Evolutionary conservation across 1,139 yeast species (phyloP).

Genomic region (Martiniozyma asiatica): DNA sequence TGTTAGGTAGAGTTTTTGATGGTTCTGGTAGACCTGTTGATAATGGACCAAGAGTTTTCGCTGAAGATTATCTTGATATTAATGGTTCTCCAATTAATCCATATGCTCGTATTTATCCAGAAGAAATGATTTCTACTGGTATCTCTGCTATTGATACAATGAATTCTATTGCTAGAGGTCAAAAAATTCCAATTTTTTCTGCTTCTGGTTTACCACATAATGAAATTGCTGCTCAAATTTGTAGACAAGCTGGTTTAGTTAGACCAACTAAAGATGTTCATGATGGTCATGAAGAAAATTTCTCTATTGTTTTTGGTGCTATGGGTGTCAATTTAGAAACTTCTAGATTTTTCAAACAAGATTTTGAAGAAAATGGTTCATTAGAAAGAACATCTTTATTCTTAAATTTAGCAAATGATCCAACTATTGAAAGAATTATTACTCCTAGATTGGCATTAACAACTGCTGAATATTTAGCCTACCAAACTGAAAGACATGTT

Average conservation of each 20-base stretch:
- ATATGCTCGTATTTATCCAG: slow-evolving; percentile 95
- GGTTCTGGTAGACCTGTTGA: slow-evolving; percentile 99
- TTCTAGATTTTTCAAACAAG: slow-evolving; percentile 92
- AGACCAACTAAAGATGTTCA: slow-evolving; percentile 99
- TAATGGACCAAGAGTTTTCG: slow-evolving; percentile 95
- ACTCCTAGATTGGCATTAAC: slow-evolving; percentile 99
- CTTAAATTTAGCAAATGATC: slow-evolving; percentile 96
- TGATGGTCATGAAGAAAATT: slow-evolving; percentile 98
- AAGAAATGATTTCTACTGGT: slow-evolving; percentile 99
- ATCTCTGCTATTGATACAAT: slow-evolving; percentile 95
- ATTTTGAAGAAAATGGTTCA: slow-evolving; percentile 97
- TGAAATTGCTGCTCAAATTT: slow-evolving; percentile 98
- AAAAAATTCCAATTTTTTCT: slow-evolving; percentile 95
- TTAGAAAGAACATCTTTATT: slow-evolving; percentile 94
- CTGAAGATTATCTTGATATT: slow-evolving; percentile 95
- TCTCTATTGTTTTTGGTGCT: slow-evolving; percentile 98
- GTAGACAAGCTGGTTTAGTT: slow-evolving; percentile 98
- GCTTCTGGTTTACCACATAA: slow-evolving; percentile 99
- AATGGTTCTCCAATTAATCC: slow-evolving; percentile 99
- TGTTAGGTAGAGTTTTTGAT: slow-evolving; percentile 94
- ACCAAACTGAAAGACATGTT: slow-evolving; percentile 98
- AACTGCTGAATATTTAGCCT: slow-evolving; percentile 96
- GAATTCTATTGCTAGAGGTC: slow-evolving; percentile 99
- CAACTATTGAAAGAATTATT: slow-evolving; percentile 97
- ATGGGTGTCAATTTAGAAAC: slow-evolving; percentile 94